Conservation (phyloP, 73 alveolate genomes). For the Tetrahymena borealis region DNA sequence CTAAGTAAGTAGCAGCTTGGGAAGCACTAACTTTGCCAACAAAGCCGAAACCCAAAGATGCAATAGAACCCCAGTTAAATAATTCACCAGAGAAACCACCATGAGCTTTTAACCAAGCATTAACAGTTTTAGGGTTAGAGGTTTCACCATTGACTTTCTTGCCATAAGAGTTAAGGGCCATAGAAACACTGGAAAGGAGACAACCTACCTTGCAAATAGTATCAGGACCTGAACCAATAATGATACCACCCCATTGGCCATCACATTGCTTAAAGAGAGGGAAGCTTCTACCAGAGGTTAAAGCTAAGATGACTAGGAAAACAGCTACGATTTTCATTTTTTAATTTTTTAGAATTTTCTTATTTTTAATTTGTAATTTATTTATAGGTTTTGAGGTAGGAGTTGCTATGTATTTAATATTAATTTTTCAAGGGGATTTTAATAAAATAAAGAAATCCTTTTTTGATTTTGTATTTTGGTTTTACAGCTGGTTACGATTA, state of each 20-base stretch:
- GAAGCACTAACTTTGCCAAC: conserved; percentile 4
- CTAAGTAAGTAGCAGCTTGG: conserved; percentile 8
- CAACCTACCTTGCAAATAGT: conserved; percentile 58
- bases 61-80: conserved; percentile 58
- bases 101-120: conserved; percentile 47
- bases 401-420: no score
- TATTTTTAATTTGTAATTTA: not conserved
- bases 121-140: conserved; percentile 41
- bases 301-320: conserved; percentile 5
- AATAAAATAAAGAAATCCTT: no score
- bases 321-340: conserved; percentile 12
- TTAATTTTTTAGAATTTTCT: not conserved
- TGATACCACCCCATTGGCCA: conserved; percentile 29
- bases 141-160: conserved; percentile 23
- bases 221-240: conserved; percentile 29
- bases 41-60: conserved; percentile 22
- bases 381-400: no score
- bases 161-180: conserved; percentile 39
- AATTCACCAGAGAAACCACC: conserved; percentile 57
- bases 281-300: conserved; percentile 33
- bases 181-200: conserved; percentile 46
- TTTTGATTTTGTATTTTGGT: no score
- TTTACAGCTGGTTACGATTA: no score
- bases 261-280: conserved; percentile 43
- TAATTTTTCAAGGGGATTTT: no score